Percentiles rank a stretch among this genome's conserved stretches.
phyloP scores from a whole-genome alignment of 352 stramenopile genomes.

The Globisporangium lucens region DNA sequence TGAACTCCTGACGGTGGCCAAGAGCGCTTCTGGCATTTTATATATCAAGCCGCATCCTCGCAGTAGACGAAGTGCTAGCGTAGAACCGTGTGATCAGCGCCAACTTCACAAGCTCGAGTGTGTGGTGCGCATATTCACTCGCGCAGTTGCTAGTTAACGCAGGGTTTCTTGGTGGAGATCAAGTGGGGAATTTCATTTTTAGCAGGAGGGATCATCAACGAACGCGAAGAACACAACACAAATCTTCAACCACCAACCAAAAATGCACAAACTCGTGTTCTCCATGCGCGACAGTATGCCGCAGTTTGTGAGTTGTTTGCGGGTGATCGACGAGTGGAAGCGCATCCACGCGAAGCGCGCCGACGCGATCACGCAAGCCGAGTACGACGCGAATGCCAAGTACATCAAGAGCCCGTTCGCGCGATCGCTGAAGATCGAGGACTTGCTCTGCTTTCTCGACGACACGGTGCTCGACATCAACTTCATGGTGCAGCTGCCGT shows the following conservation, averaged over 20 bases:
- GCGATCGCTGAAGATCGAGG: conserved; percentile 55
- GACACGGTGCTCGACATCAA: conserved; percentile 77
- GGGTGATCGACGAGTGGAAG: conserved; percentile 71
- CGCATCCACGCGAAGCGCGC: conserved; percentile 52
- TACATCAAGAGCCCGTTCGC: conserved; percentile 75
- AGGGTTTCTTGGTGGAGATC: too few species aligned
- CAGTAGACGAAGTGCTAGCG: too few species aligned
- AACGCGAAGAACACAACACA: background rate
- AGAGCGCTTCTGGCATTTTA: background rate
- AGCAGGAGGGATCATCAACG: background rate
- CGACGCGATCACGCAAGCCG: conserved; percentile 48
- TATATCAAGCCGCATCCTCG: too few species aligned
- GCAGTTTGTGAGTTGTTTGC: conserved; percentile 74
- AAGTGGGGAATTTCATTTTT: background rate
- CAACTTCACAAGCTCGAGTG: too few species aligned
- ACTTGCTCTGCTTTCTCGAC: conserved; percentile 66
- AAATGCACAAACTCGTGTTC: conserved; percentile 52
- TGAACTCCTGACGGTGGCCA: background rate
- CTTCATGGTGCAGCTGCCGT: conserved; percentile 81
- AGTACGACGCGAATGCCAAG: conserved; percentile 68
- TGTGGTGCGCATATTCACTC: too few species aligned
- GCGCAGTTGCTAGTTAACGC: too few species aligned
- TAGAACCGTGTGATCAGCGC: too few species aligned
- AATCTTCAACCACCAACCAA: background rate
- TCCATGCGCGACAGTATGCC: conserved; percentile 74